Conservation (phyloP, 2,329 filamentous ascomycete species). For the Monosporascus sp. region DNA sequence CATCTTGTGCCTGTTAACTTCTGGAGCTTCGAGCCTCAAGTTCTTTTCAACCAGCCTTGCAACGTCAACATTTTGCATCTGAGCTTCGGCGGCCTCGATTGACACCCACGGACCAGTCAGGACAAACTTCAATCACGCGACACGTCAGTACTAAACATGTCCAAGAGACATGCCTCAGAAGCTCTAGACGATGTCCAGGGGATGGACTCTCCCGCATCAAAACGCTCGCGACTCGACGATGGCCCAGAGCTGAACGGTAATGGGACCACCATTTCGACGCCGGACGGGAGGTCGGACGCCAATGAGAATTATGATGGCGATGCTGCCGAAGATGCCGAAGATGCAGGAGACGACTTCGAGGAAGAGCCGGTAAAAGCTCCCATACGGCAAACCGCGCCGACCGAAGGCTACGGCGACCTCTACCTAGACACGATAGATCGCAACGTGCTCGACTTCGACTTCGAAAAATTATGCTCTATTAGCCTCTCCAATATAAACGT, state of each 20-base stretch:
- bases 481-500: constrained; percentile 98
- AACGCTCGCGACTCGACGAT: constrained; percentile 50
- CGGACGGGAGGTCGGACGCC: constrained; percentile 9
- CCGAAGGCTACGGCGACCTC: constrained; percentile 87
- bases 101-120: neutral
- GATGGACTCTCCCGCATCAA: constrained; percentile 53
- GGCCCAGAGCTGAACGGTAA: constrained; percentile 30
- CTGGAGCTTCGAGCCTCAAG: neutral
- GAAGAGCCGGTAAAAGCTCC: constrained; percentile 37
- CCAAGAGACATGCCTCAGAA: constrained; percentile 57
- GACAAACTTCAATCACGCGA: neutral
- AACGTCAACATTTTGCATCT: neutral
- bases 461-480: constrained; percentile 96
- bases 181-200: constrained; percentile 52
- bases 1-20: neutral
- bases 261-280: constrained; percentile 21
- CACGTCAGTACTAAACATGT: constrained; percentile 25
- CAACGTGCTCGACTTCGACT: constrained; percentile 91
- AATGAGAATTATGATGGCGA: constrained; percentile 23
- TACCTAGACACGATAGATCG: constrained; percentile 98
- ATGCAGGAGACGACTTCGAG: constrained; percentile 36
- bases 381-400: constrained; percentile 68
- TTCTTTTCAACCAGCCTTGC: neutral
- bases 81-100: too few relatives aligned
- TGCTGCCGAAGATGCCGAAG: constrained; percentile 30